phyloP scores from a whole-genome alignment of 805 yeast species.

The Spathaspora boniae region DNA sequence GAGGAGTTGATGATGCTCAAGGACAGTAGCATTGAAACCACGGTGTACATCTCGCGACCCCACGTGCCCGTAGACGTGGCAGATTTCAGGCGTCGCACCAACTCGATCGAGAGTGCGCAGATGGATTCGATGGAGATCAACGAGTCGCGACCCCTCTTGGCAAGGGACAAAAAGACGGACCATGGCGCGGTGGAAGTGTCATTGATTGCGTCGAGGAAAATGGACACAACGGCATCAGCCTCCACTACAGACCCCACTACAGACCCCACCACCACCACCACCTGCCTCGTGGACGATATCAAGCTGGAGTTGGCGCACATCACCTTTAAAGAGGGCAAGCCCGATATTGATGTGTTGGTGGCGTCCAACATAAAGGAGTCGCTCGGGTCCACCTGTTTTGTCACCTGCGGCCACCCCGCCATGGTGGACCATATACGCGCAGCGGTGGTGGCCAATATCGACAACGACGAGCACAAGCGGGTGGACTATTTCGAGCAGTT shows the following conservation, averaged over 20 bases:
- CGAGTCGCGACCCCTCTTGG: background rate
- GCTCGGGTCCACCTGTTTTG: slow-evolving; percentile 46
- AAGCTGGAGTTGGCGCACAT: slow-evolving; percentile 25
- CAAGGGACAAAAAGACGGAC: background rate
- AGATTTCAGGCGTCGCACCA: slow-evolving; percentile 31
- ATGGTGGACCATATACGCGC: slow-evolving; percentile 58
- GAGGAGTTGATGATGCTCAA: slow-evolving; percentile 33
- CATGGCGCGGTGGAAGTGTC: slow-evolving; percentile 1
- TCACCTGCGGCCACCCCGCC: slow-evolving; percentile 61
- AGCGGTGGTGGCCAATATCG: slow-evolving; percentile 41
- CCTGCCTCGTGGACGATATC: slow-evolving; percentile 18
- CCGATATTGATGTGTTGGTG: slow-evolving; percentile 42
- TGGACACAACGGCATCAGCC: too few relatives aligned
- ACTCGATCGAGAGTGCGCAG: background rate
- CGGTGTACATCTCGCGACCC: slow-evolving; percentile 27
- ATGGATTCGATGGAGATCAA: background rate
- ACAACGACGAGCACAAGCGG: slow-evolving; percentile 34
- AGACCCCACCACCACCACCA: background rate
- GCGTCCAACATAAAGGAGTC: slow-evolving; percentile 33
- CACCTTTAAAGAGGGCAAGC: slow-evolving; percentile 45
- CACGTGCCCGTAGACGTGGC: slow-evolving; percentile 16
- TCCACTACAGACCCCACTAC: too few relatives aligned
- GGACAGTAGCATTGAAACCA: slow-evolving; percentile 20
- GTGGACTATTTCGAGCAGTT: slow-evolving; percentile 72
- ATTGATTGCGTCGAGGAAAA: too few relatives aligned